phyloP scores from a whole-genome alignment of 306 rosid genomes.

The Benincasa hispida region DNA sequence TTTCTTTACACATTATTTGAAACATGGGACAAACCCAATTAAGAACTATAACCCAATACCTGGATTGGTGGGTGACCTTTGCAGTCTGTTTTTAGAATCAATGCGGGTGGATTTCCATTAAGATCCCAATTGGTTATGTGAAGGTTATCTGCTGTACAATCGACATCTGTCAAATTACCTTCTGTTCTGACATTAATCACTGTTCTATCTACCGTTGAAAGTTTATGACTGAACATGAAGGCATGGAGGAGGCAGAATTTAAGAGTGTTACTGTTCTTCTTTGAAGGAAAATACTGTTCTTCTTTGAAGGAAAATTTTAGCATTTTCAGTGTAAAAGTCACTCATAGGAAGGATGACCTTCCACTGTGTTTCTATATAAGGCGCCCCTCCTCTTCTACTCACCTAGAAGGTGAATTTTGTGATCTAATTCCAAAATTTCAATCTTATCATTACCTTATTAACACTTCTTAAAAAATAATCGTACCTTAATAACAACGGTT shows the following conservation, averaged over 20 bases:
- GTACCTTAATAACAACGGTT: not conserved
- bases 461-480: not conserved
- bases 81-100: not conserved
- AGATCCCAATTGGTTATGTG: not conserved
- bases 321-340: not conserved
- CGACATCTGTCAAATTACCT: not conserved
- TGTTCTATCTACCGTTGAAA: not conserved
- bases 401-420: not conserved
- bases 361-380: not conserved
- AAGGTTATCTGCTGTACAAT: not conserved
- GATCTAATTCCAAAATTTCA: not conserved
- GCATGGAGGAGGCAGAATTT: not conserved
- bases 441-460: not conserved
- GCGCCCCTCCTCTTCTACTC: not conserved
- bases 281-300: not conserved
- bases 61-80: not conserved
- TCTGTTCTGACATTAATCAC: not conserved
- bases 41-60: not conserved
- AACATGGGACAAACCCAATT: not conserved
- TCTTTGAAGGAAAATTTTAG: not conserved
- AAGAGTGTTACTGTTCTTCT: not conserved
- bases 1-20: not conserved
- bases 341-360: not conserved
- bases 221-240: not conserved
- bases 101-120: not conserved